phyloP scores from a whole-genome alignment of 2,329 filamentous ascomycete genomes.

The Paraconiothyrium brasiliense region DNA sequence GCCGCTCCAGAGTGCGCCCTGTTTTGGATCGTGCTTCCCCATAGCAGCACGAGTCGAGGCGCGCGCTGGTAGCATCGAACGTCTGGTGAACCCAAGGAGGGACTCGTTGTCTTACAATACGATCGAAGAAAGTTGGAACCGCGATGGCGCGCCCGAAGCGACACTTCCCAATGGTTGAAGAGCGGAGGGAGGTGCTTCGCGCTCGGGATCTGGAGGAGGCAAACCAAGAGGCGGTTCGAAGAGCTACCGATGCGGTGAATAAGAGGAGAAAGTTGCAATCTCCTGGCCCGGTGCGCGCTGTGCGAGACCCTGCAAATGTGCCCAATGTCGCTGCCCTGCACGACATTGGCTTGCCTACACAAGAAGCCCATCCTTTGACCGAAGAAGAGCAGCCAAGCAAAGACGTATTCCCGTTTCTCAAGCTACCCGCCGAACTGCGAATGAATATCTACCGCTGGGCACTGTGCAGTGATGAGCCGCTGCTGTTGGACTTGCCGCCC shows the following conservation, averaged over 20 bases:
- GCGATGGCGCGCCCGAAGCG: neutral
- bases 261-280: conserved; percentile 6
- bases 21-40: neutral
- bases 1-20: neutral
- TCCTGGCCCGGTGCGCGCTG: conserved; percentile 1
- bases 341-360: conserved; percentile 28
- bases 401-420: conserved; percentile 51
- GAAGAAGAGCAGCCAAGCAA: conserved; percentile 27
- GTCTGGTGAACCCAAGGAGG: neutral
- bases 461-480: conserved; percentile 39
- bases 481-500: conserved; percentile 40
- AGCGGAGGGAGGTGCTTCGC: neutral
- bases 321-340: neutral
- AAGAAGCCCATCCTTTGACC: conserved; percentile 29
- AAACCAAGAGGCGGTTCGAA: neutral
- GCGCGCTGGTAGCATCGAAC: neutral
- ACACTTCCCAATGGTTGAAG: neutral
- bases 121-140: neutral
- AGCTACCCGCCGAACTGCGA: conserved; percentile 58
- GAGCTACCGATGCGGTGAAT: neutral
- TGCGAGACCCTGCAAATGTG: neutral
- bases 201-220: neutral
- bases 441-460: conserved; percentile 56
- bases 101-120: neutral
- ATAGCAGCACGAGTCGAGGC: neutral